Evolutionary conservation across 208 protist species (phyloP).

Genomic region (Trypanosoma scelopori): DNA sequence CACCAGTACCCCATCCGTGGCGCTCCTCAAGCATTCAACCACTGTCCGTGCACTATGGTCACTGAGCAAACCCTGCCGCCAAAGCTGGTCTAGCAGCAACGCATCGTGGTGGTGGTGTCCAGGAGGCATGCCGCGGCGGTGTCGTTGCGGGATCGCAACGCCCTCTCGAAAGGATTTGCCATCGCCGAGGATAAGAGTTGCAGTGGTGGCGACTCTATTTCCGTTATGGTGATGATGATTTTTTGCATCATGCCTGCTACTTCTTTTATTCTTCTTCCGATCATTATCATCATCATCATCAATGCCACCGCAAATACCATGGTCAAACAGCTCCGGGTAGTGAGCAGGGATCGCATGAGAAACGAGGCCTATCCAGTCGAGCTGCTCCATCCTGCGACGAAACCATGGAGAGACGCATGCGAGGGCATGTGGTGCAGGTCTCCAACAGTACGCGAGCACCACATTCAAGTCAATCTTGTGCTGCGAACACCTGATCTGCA

Average conservation of each 20-base stretch:
- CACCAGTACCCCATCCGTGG: constrained; percentile 19
- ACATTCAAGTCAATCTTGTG: constrained; percentile 25
- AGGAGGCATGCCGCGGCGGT: not conserved
- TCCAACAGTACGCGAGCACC: constrained; percentile 26
- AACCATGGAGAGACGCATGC: constrained; percentile 26
- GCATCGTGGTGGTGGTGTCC: constrained; percentile 5
- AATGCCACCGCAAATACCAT: not conserved
- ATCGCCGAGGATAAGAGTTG: constrained; percentile 1
- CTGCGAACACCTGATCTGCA: not conserved
- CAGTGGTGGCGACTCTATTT: not conserved
- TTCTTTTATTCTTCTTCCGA: too few relatives aligned
- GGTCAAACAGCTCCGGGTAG: constrained; percentile 6
- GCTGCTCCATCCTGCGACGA: constrained; percentile 36
- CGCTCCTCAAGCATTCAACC: not conserved
- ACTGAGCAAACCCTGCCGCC: constrained; percentile 1
- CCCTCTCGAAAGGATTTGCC: not conserved
- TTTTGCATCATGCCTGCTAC: too few relatives aligned
- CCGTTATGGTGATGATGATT: too few relatives aligned
- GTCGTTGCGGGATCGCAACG: constrained; percentile 2
- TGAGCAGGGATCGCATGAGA: not conserved
- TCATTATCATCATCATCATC: not conserved
- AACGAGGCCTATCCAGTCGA: constrained; percentile 21
- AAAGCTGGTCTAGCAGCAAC: constrained; percentile 11
- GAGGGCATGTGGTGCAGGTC: constrained; percentile 26
- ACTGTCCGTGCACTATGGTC: not conserved